Conservation (phyloP, 805 yeast genomes). For the Ogataea saltuana region DNA sequence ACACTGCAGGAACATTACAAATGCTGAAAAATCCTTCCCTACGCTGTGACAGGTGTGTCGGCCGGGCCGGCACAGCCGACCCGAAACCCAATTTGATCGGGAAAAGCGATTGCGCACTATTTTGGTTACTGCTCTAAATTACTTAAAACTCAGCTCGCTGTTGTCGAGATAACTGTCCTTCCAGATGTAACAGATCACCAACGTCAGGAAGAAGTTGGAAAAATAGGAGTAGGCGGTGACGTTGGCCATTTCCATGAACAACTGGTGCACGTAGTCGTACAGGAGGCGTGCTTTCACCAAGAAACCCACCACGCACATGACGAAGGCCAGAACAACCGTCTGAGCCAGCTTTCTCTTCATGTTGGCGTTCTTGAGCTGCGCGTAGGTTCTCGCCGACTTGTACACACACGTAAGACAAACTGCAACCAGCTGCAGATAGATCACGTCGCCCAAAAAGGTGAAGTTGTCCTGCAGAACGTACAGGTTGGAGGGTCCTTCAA, state of each 20-base stretch:
- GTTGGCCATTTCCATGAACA: slow-evolving; percentile 22
- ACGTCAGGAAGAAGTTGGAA: slow-evolving; percentile 25
- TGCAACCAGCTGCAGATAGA: slow-evolving; percentile 28
- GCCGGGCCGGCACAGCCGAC: too few species aligned
- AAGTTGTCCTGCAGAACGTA: slow-evolving; percentile 29
- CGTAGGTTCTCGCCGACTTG: slow-evolving; percentile 26
- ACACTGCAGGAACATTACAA: too few species aligned
- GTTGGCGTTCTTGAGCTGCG: slow-evolving; percentile 17
- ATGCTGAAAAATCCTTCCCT: too few species aligned
- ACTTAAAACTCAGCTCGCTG: slow-evolving; percentile 9
- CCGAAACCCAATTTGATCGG: too few species aligned
- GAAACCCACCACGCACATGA: slow-evolving; percentile 22
- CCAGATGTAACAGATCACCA: slow-evolving; percentile 30
- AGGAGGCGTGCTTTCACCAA: slow-evolving; percentile 22
- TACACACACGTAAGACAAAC: slow-evolving; percentile 17
- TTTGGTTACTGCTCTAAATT: background rate
- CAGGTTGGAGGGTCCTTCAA: slow-evolving; percentile 32
- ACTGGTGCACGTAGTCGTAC: slow-evolving; percentile 13
- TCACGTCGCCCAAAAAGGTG: slow-evolving; percentile 23
- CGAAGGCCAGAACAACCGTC: slow-evolving; percentile 20
- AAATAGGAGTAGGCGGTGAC: slow-evolving; percentile 27
- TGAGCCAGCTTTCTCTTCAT: slow-evolving; percentile 20
- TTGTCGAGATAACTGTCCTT: slow-evolving; percentile 26
- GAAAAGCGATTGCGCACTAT: too few species aligned
- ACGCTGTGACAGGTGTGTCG: too few species aligned